Percentiles rank a stretch among this genome's conserved stretches.
Conservation (phyloP, 441 rosid species). For the Theobroma grandiflorum region DNA sequence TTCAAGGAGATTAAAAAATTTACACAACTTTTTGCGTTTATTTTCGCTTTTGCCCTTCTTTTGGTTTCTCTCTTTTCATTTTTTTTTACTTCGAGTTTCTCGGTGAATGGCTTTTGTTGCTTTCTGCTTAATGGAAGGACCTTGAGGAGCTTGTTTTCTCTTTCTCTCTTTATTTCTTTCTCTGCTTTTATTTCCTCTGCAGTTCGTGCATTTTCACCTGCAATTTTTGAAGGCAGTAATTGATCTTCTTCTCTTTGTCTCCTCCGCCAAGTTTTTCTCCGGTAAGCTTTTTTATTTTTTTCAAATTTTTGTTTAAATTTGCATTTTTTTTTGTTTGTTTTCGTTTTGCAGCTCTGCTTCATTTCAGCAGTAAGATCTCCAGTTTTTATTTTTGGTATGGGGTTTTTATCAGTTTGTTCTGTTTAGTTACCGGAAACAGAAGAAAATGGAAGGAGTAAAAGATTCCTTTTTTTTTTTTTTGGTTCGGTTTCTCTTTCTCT, state of each 20-base stretch:
- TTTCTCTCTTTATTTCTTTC: constrained; percentile 36
- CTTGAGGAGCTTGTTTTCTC: constrained; percentile 37
- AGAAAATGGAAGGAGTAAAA: constrained; percentile 4
- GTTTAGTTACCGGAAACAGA: constrained; percentile 15
- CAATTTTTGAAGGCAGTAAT: constrained; percentile 25
- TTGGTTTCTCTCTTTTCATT: constrained; percentile 16
- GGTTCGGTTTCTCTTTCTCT: not conserved
- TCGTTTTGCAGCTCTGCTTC: constrained; percentile 13
- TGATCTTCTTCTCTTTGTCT: constrained; percentile 26
- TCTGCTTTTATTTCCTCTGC: constrained; percentile 27
- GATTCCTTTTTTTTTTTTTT: not conserved
- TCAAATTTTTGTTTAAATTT: not conserved
- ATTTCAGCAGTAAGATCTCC: constrained; percentile 4
- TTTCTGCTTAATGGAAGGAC: constrained; percentile 72
- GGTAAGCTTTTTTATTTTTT: constrained; percentile 25
- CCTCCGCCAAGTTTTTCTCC: constrained; percentile 14
- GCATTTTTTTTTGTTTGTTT: not conserved
- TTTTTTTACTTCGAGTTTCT: constrained; percentile 36
- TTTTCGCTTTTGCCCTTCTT: constrained; percentile 57
- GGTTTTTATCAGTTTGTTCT: not conserved
- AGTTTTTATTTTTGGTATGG: not conserved
- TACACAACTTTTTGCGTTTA: constrained; percentile 34
- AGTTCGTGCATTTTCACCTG: constrained; percentile 39
- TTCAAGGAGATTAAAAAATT: not conserved
- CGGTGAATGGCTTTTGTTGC: constrained; percentile 51